Evolutionary conservation across 2,329 filamentous ascomycete genomes (phyloP).

Genomic region (Botryotinia calthae): DNA sequence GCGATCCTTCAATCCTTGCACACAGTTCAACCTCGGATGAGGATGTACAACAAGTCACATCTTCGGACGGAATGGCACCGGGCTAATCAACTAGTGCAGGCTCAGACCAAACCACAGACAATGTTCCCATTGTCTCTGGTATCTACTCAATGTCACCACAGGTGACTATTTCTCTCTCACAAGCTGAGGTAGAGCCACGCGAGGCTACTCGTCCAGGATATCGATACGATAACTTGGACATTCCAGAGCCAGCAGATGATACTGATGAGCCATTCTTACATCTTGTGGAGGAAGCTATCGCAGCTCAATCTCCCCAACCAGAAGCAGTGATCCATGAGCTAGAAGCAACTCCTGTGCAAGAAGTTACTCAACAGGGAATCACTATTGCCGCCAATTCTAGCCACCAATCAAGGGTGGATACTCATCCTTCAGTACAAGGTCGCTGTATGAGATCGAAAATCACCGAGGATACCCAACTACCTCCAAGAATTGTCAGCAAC

Average conservation of each 20-base stretch:
- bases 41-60: background rate
- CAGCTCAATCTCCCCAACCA: background rate
- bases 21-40: background rate
- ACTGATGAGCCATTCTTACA: background rate
- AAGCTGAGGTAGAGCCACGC: background rate
- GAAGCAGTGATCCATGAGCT: background rate
- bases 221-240: background rate
- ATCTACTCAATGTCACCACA: background rate
- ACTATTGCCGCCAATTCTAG: background rate
- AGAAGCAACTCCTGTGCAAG: background rate
- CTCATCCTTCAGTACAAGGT: rapidly evolving
- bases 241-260: background rate
- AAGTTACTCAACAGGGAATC: background rate
- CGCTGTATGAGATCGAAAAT: background rate
- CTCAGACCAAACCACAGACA: rapidly evolving
- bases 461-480: background rate
- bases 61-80: background rate
- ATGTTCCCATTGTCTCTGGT: background rate
- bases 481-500: background rate
- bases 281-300: background rate
- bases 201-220: background rate
- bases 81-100: background rate
- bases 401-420: background rate
- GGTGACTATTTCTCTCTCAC: background rate
- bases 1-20: background rate